A percentile compares a stretch with the other conserved stretches of the same genome.
Conservation (phyloP, 495 filamentous ascomycete genomes). For the Haplographium delicatum region DNA sequence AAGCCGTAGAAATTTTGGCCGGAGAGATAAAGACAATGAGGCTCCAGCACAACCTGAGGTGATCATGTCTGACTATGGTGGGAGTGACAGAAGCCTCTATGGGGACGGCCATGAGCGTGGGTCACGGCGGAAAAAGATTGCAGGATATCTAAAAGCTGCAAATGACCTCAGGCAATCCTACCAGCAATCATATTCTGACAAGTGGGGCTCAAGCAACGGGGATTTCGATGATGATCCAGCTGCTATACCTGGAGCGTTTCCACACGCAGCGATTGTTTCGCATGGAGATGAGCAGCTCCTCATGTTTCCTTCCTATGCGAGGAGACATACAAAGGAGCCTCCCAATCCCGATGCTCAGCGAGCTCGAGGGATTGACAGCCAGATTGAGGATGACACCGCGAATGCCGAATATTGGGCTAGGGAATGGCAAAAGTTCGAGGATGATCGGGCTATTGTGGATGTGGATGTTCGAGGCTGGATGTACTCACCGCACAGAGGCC, state of each 20-base stretch:
- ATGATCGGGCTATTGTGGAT: conserved; percentile 78
- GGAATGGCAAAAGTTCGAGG: conserved; percentile 65
- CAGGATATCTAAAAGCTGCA: conserved; percentile 80
- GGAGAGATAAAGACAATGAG: conserved; percentile 17
- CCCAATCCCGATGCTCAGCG: conserved; percentile 16
- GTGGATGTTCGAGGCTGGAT: conserved; percentile 94
- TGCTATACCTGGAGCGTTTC: conserved; percentile 71
- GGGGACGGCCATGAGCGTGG: conserved; percentile 51
- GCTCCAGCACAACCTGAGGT: conserved; percentile 11
- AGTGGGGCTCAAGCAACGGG: conserved; percentile 46
- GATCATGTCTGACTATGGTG: conserved; percentile 29
- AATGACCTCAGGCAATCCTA: conserved; percentile 90
- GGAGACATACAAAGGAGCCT: conserved; percentile 48
- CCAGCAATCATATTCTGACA: conserved; percentile 66
- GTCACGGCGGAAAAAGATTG: conserved; percentile 69
- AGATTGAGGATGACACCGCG: conserved; percentile 23
- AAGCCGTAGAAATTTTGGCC: conserved; percentile 36
- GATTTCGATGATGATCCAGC: conserved; percentile 49
- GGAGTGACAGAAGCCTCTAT: not conserved
- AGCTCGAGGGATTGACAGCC: conserved; percentile 23
- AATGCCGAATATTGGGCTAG: conserved; percentile 63
- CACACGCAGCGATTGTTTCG: conserved; percentile 70
- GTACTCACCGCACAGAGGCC: conserved; percentile 74
- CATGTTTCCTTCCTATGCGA: conserved; percentile 85
- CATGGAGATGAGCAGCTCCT: conserved; percentile 88